These are phyloP conservation scores for Trichoderma atroviride DNA, from an alignment of 2,329 filamentous ascomycete species.

Conservation along the genomic window DNA sequence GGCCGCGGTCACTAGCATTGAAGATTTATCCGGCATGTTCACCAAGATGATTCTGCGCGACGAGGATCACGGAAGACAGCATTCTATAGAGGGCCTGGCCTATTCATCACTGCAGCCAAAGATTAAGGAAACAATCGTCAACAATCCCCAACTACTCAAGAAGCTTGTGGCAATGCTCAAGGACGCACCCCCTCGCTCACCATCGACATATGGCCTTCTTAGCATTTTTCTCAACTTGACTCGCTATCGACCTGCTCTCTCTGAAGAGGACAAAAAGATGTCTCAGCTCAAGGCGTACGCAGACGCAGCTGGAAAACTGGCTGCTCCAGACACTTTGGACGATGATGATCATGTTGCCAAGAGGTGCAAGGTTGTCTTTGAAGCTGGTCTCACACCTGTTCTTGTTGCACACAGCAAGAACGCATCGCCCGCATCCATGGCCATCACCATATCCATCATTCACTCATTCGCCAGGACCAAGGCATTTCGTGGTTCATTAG, in stretches of 20 bases:
- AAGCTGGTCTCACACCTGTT: slow-evolving; percentile 75
- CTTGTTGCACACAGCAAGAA: slow-evolving; percentile 76
- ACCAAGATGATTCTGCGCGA: slow-evolving; percentile 66
- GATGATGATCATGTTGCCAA: slow-evolving; percentile 74
- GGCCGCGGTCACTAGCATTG: slow-evolving; percentile 61
- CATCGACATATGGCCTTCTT: slow-evolving; percentile 80
- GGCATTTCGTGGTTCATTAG: slow-evolving; percentile 74
- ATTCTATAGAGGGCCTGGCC: slow-evolving; percentile 86
- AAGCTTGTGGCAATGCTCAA: slow-evolving; percentile 67
- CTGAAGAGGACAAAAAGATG: slow-evolving; percentile 92
- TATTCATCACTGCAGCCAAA: slow-evolving; percentile 85
- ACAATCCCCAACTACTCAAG: slow-evolving; percentile 68
- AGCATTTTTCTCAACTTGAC: slow-evolving; percentile 87
- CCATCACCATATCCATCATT: slow-evolving; percentile 75
- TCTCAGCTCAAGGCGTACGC: slow-evolving; percentile 92
- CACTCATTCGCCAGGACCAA: slow-evolving; percentile 75
- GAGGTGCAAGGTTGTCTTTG: slow-evolving; percentile 77
- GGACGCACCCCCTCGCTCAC: slow-evolving; percentile 63
- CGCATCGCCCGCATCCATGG: slow-evolving; percentile 69
- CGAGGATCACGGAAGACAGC: slow-evolving; percentile 61
- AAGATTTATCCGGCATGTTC: slow-evolving; percentile 66
- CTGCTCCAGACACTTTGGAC: slow-evolving; percentile 67
- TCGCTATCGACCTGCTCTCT: slow-evolving; percentile 72
- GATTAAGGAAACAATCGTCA: slow-evolving; percentile 79
- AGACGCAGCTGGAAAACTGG: slow-evolving; percentile 72